Evolutionary conservation across 23 red algal genomes (phyloP), one percentile per base, ranked within the genome.

Genomic region (Gracilaria gracilis): DNA sequence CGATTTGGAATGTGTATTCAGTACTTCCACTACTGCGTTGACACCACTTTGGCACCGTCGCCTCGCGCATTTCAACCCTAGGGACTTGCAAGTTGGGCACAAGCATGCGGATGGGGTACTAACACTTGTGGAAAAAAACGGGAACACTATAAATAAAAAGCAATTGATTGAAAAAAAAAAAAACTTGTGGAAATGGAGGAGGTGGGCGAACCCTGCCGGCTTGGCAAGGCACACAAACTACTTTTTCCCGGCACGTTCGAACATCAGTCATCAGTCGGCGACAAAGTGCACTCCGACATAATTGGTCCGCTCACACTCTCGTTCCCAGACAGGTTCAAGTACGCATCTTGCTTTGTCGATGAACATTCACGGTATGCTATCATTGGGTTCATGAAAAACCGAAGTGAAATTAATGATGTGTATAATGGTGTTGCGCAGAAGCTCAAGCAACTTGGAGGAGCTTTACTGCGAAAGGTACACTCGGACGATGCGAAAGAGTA

Each of bases 171-270:
- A n/a, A n/a, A n/a, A n/a, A n/a, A n/a, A n/a, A n/a, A n/a, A n/a
- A n/a, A n/a, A n/a, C n/a, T n/a, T n/a, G n/a, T 11, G 28, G n/a
- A 59, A 0, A 35, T 83, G 51, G 28, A 65, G 28, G 80, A 61
- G 23, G 80, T 83, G 13, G 62, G 2, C 19, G 13, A 44, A 8
- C 36, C 80, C 32, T 83, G 53, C 38, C 2, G 58, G 2, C 55
- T 83, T 35, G 44, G 80, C 23, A 83, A 58, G 2, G 80, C 47
- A 15, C 80, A 83, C 0, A 83, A 83, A 21, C 80, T 83, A 4
- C 80, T 12, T 14, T 83, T 83, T 61, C 51, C 80, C 4, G 80
- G 80, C 9, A 20, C 55, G 13, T 83, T 83, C 38, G 29, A 36
- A 9, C 24, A 16, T 0, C 50, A 35, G 29, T 61, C 80, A 4